Conservation (phyloP, 73 alveolate genomes). For the Uronychia setigera region DNA sequence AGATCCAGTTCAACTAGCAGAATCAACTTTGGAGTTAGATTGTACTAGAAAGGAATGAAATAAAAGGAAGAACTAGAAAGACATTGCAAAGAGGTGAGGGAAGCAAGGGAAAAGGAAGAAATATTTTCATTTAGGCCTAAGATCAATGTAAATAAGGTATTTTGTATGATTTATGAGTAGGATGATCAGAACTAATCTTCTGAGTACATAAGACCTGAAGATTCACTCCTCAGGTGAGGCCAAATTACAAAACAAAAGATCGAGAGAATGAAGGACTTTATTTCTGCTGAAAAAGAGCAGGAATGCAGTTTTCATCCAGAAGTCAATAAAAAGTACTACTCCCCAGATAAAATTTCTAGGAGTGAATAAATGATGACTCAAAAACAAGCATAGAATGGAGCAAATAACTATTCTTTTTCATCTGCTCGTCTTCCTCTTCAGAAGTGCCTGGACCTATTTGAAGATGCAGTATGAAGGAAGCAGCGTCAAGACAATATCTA, state of each 20-base stretch:
- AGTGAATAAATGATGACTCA: background rate
- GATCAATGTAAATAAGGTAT: constrained; percentile 12
- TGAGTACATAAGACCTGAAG: background rate
- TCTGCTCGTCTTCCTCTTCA: background rate
- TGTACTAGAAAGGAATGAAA: constrained; percentile 59
- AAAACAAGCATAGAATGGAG: background rate
- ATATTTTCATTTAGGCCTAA: constrained; percentile 44
- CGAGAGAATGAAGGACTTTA: background rate
- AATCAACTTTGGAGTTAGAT: constrained; percentile 60
- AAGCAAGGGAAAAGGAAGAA: constrained; percentile 30
- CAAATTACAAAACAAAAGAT: background rate
- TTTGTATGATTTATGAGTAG: background rate
- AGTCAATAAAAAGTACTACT: constrained; percentile 5
- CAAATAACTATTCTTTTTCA: background rate
- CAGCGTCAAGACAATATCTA: constrained; percentile 57
- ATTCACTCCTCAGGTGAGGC: background rate
- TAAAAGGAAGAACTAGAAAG: constrained; percentile 63
- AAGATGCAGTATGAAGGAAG: constrained; percentile 61
- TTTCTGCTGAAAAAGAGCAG: background rate
- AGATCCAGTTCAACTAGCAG: background rate
- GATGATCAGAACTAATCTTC: background rate
- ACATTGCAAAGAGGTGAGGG: constrained; percentile 27
- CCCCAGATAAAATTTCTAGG: background rate
- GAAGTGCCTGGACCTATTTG: constrained; percentile 50
- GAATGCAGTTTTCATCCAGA: constrained; percentile 13